Percentiles rank a stretch among this genome's conserved stretches.
These are phyloP conservation scores for Exophiala bonariae DNA, from an alignment of 2,329 filamentous ascomycete genomes.

Conservation along the genomic window DNA sequence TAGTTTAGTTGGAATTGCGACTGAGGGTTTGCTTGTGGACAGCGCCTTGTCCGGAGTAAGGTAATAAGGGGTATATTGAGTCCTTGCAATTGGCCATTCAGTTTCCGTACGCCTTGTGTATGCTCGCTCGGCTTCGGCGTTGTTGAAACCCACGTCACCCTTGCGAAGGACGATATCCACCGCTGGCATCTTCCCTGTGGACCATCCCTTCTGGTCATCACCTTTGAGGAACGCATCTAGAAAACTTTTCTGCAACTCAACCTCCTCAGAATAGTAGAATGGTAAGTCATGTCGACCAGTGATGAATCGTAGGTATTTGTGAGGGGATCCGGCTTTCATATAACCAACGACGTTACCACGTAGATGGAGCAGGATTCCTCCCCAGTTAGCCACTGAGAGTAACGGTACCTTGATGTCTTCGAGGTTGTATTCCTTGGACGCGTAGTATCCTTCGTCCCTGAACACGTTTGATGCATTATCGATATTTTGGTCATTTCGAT, in stretches of 20 bases:
- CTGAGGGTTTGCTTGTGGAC: conserved; percentile 32
- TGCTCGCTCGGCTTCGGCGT: conserved; percentile 58
- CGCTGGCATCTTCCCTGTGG: conserved; percentile 40
- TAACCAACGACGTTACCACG: conserved; percentile 67
- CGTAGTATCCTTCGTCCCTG: conserved; percentile 64
- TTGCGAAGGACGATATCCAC: conserved; percentile 64
- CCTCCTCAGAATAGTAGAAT: conserved; percentile 70
- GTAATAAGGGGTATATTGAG: conserved; percentile 62
- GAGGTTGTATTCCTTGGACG: conserved; percentile 64
- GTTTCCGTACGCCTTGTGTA: conserved; percentile 58
- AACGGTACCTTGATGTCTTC: conserved; percentile 68
- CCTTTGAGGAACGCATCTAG: conserved; percentile 70
- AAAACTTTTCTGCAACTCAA: conserved; percentile 66
- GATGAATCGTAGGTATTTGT: conserved; percentile 70
- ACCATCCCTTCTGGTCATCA: conserved; percentile 53
- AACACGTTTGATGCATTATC: conserved; percentile 55
- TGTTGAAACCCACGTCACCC: conserved; percentile 66
- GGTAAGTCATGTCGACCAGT: conserved; percentile 70
- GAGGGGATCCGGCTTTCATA: conserved; percentile 60
- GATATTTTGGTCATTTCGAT: conserved; percentile 40
- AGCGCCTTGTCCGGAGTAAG: conserved; percentile 53
- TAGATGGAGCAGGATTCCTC: conserved; percentile 67
- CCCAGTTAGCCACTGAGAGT: conserved; percentile 69
- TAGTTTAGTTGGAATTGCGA: conserved; percentile 42
- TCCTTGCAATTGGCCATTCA: conserved; percentile 67